Evolutionary conservation across 2,329 filamentous ascomycete genomes (phyloP).

Genomic region (Alternaria dauci): DNA sequence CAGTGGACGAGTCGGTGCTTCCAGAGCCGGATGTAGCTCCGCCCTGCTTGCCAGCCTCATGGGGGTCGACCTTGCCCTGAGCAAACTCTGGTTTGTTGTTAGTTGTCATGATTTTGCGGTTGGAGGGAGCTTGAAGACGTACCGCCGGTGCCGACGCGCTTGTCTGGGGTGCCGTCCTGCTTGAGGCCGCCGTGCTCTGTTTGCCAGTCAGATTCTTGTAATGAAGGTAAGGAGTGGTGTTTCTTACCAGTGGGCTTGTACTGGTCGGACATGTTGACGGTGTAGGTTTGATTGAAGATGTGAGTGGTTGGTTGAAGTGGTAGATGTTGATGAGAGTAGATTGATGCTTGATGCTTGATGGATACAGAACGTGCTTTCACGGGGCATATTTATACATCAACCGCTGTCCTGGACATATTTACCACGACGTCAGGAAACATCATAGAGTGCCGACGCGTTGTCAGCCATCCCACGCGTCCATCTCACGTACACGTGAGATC

Average conservation of each 20-base stretch:
- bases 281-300: not conserved
- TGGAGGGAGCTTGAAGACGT: not conserved
- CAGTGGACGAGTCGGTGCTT: not conserved
- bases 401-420: not conserved
- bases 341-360: not conserved
- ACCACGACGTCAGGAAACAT: not conserved
- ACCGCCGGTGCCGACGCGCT: slow-evolving; percentile 25
- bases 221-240: not conserved
- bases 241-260: slow-evolving; percentile 22
- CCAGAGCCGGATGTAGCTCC: slow-evolving; percentile 18
- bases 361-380: not conserved
- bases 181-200: slow-evolving; percentile 23
- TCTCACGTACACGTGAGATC: not conserved
- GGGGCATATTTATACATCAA: not conserved
- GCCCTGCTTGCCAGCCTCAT: slow-evolving; percentile 26
- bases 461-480: not conserved
- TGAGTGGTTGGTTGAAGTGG: not conserved
- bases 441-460: not conserved
- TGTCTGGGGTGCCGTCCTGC: slow-evolving; percentile 26
- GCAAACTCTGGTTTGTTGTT: slow-evolving; percentile 17
- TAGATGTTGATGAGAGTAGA: not conserved
- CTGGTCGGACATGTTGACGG: slow-evolving; percentile 16
- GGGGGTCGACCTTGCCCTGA: slow-evolving; percentile 25
- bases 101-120: not conserved
- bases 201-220: not conserved